Evolutionary conservation across 371 early-diverging fungal species (phyloP), one percentile per base, ranked within the genome.

Genomic region (Syncephalastrum sp.): DNA sequence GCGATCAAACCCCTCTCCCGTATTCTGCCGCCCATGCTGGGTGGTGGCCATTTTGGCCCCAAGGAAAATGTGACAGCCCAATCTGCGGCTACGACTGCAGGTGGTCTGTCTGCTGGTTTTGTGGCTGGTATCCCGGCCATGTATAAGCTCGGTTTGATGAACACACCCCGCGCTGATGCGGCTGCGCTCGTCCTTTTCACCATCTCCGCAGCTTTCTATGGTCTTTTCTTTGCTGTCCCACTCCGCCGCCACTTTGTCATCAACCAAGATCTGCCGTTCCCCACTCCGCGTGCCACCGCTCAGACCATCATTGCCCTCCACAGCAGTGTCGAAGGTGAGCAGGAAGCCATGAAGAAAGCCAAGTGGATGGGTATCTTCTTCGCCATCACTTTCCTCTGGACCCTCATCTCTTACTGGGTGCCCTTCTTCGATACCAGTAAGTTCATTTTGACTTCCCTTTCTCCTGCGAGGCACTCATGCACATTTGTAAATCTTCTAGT

Each of bases 161-260:
- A 69, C 13, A 67, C 63, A 1, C 81, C 82, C 24, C 50, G 67
- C 27, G 68, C 77, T 12, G 85, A 84, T 61, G 69, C 79, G 38
- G 81, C 70, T 42, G 68, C 80, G 19, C 70, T 85, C 19, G 52
- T 77, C 3, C 65, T 83, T 19, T 86, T 85, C 78, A 79, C 86
- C 7, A 72, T 75, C 46, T 74, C 77, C 51, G 73, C 83, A 33
- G 84, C 88, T n/a, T 85, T 84, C 75, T 87, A 84, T 42, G 90
- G 90, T 57, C 67, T 88, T 29, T 90, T 88, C 74, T 90, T 87
- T 60, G 88, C 86, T 50, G 77, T 90, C 33, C 90, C 90, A 43
- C 83, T 90, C 27, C 86, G 90, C 50, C 46, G 69, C 10, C 84
- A 87, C 64, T 90, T 86, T 59, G 80, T 89, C 53, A 75, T 89